Conservation (phyloP, 805 yeast species). For the Suhomyces prunicola region DNA sequence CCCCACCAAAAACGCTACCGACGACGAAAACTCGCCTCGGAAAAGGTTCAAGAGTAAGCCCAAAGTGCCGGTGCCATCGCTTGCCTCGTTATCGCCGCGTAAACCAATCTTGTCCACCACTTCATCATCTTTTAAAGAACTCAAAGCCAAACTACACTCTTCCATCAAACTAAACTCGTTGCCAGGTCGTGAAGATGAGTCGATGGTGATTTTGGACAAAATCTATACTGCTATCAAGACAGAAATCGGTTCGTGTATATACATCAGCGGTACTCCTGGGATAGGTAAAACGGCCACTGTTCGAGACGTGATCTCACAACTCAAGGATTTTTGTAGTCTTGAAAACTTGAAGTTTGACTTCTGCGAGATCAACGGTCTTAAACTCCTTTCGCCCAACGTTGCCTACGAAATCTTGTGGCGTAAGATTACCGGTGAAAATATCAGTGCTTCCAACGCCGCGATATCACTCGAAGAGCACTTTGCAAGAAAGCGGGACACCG, state of each 20-base stretch:
- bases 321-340: constrained; percentile 36
- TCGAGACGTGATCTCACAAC: constrained; percentile 74
- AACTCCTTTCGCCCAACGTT: constrained; percentile 70
- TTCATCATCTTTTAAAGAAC: constrained; percentile 30
- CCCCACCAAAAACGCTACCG: background rate
- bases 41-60: constrained; percentile 25
- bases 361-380: constrained; percentile 88
- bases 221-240: constrained; percentile 69
- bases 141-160: constrained; percentile 42
- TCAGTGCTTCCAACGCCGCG: constrained; percentile 63
- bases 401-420: constrained; percentile 86
- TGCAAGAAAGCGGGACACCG: constrained; percentile 17
- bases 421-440: constrained; percentile 55
- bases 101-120: constrained; percentile 1
- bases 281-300: constrained; percentile 96
- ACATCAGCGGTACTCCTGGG: constrained; percentile 96
- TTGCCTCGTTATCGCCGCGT: constrained; percentile 19
- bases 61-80: constrained; percentile 14
- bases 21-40: constrained; percentile 15
- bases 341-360: constrained; percentile 54
- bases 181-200: constrained; percentile 88
- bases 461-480: constrained; percentile 71
- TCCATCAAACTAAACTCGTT: constrained; percentile 48
- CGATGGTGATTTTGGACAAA: constrained; percentile 61
- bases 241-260: constrained; percentile 77